Evolutionary conservation across 1,284 basidiomycete species (phyloP).

Genomic region (Cryptococcus depauperatus): DNA sequence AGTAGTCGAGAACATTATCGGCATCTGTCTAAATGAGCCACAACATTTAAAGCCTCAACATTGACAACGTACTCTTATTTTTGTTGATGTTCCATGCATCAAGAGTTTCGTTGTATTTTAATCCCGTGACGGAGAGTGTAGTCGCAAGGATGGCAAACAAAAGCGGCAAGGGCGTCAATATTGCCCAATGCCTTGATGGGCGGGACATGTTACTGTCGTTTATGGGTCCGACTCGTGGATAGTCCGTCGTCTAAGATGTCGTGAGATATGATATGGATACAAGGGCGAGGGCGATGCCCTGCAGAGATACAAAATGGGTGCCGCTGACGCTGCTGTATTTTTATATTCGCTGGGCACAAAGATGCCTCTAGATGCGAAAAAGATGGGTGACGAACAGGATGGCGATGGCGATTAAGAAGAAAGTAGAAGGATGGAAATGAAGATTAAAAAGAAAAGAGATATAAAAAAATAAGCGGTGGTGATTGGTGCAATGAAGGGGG

Average conservation of each 20-base stretch:
- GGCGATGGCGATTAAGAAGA: background rate
- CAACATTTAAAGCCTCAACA: background rate
- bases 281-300: slow-evolving; percentile 9
- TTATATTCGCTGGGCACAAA: no score
- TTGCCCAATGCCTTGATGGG: background rate
- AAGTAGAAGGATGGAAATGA: background rate
- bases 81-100: slow-evolving; percentile 74
- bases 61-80: slow-evolving; percentile 52
- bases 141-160: slow-evolving; percentile 10
- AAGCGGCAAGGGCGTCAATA: slow-evolving; percentile 1
- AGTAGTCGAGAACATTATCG: slow-evolving; percentile 59
- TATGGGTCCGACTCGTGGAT: background rate
- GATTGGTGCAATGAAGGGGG: background rate
- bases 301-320: background rate
- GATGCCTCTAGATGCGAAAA: no score
- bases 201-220: background rate
- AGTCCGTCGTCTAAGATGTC: background rate
- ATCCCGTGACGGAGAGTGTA: slow-evolving; percentile 10
- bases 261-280: background rate
- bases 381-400: background rate
- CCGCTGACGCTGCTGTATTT: background rate
- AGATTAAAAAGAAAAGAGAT: background rate
- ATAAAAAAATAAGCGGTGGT: background rate
- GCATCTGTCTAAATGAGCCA: slow-evolving; percentile 53
- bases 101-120: slow-evolving; percentile 62